Evolutionary conservation across 2,329 filamentous ascomycete genomes (phyloP).

Genomic region (Cladorrhinum sp.): DNA sequence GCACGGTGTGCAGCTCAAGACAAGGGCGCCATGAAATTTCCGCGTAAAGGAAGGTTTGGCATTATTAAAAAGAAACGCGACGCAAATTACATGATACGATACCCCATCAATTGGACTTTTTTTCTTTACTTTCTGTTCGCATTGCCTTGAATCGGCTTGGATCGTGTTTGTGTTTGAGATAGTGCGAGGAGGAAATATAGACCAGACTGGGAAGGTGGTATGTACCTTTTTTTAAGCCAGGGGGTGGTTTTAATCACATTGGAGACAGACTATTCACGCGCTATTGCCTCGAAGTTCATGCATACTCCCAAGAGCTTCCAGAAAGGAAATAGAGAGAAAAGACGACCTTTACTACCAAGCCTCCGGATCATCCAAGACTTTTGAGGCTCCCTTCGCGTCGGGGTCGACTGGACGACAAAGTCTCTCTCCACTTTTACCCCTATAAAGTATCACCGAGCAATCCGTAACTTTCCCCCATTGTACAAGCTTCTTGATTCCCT

Average conservation of each 20-base stretch:
- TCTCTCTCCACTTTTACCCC: not conserved
- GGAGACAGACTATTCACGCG: not conserved
- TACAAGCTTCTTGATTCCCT: too few species aligned
- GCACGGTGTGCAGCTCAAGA: slow-evolving; percentile 81
- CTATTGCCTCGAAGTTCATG: not conserved
- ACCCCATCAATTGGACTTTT: not conserved
- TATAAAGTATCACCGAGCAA: not conserved
- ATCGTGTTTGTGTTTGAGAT: not conserved
- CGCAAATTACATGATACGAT: not conserved
- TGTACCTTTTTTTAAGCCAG: not conserved
- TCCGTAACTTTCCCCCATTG: too few species aligned
- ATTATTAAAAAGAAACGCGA: not conserved
- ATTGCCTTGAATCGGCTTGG: not conserved
- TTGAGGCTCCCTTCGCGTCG: not conserved
- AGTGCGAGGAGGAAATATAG: not conserved
- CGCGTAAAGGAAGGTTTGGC: not conserved
- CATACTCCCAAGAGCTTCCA: not conserved
- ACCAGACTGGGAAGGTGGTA: not conserved
- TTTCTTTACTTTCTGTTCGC: not conserved
- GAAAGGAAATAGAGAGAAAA: not conserved
- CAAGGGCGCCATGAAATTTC: slow-evolving; percentile 49
- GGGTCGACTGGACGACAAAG: not conserved
- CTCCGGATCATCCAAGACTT: not conserved
- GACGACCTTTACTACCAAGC: not conserved
- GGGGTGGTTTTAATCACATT: too few species aligned